Evolutionary conservation across 345 rosid genomes (phyloP), one percentile per base, ranked within the genome.

Genomic region (Linum trigynum): DNA sequence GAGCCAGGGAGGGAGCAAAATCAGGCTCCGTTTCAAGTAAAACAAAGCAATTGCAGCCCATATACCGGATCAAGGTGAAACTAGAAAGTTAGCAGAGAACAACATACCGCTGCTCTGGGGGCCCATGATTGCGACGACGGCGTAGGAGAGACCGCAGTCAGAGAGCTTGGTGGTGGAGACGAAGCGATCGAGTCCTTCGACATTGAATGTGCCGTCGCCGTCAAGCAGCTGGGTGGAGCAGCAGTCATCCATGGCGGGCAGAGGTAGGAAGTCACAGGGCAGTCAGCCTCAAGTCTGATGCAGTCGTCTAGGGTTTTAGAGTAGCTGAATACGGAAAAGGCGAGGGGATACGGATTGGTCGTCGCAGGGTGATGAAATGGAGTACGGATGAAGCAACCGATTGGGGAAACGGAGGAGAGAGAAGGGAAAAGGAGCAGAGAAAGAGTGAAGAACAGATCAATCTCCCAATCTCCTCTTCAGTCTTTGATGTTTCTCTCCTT

Each of bases 61-160:
- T 6, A 55, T 55, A 55, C 58, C 12, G 12, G 58, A 55, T 3
- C 16, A 55, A 35, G 62, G 5, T 59, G 62, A 59, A 59, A 11
- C 62, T 23, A 36, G 14, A 59, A 39, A 11, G 6, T 1, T 36
- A 59, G 37, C 36, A 23, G 39, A 11, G 10, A 58, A 10, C 8
- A 59, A 36, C 73, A 48, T 74, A 88, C 92, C 92, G 66, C 92
- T 86, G 72, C 96, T 86, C 32, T 86, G 90, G n/a, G 96, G 96
- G 61, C 96, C 92, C 92, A 89, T 84, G 84, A 86, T 72, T 5
- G 96, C 92, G 63, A 89, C 96, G 37, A 89, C 88, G 3, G 92
- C 85, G 63, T 88, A 89, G 50, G 96, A 89, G 63, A 86, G 90
- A 39, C 96, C 92, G n/a, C 87, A 76, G 15, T 79, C 65, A 67